Conservation (phyloP, 1,284 basidiomycete genomes). For the Irpex sp. region DNA sequence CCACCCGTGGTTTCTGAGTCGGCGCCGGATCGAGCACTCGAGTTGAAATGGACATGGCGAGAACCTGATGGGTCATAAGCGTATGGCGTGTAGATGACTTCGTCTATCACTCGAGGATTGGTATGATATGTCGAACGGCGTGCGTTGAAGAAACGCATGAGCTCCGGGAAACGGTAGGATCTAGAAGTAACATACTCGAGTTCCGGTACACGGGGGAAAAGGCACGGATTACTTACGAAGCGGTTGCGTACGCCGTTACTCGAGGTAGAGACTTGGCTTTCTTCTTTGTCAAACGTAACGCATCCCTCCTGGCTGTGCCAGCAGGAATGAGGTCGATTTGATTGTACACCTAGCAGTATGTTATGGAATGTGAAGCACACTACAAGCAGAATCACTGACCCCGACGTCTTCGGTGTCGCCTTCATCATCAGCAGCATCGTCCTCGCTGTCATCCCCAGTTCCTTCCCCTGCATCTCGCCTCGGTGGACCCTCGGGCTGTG, state of each 20-base stretch:
- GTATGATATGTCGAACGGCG: conserved; percentile 81
- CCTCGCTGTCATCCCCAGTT: conserved; percentile 63
- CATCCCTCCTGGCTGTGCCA: conserved; percentile 90
- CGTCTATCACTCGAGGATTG: conserved; percentile 77
- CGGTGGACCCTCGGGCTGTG: conserved; percentile 22
- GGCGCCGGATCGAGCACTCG: conserved; percentile 13
- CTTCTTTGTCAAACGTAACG: conserved; percentile 85
- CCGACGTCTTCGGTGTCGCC: conserved; percentile 62
- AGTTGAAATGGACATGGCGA: conserved; percentile 26
- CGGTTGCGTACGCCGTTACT: conserved; percentile 94
- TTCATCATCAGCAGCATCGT: conserved; percentile 76
- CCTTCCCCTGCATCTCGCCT: conserved; percentile 40
- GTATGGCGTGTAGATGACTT: conserved; percentile 84
- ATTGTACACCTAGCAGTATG: conserved; percentile 67
- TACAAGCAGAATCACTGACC: conserved; percentile 36
- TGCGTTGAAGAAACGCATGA: conserved; percentile 87
- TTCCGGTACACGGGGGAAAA: not conserved
- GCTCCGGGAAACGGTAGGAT: conserved; percentile 84
- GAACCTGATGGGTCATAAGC: conserved; percentile 51
- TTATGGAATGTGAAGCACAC: conserved; percentile 1
- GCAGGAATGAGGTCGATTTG: conserved; percentile 92
- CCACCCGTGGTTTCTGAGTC: conserved; percentile 14
- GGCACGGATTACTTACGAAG: conserved; percentile 54
- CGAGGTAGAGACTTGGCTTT: conserved; percentile 93
- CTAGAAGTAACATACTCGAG: conserved; percentile 28